Conservation (phyloP, 129 eudicot genomes). For the Flaveria robusta region DNA sequence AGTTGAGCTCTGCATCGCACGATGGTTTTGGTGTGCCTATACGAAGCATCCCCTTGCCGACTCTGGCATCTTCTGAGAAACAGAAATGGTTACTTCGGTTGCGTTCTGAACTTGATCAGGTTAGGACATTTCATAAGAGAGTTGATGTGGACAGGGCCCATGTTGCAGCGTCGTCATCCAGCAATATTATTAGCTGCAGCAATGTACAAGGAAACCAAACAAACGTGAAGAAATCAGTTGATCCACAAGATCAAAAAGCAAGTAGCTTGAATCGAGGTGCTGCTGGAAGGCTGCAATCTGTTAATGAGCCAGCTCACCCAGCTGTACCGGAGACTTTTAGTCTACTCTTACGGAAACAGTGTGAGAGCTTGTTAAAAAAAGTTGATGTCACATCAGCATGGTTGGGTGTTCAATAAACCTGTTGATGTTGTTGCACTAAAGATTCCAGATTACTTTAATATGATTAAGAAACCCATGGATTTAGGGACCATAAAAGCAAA, state of each 20-base stretch:
- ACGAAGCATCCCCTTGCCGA: constrained; percentile 49
- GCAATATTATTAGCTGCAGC: constrained; percentile 37
- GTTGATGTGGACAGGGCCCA: constrained; percentile 37
- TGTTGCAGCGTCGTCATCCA: constrained; percentile 43
- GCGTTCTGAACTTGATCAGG: constrained; percentile 60
- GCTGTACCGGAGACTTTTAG: constrained; percentile 33
- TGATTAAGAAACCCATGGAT: constrained; percentile 82
- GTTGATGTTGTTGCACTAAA: constrained; percentile 73
- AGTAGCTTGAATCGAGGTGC: constrained; percentile 44
- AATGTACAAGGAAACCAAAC: constrained; percentile 40
- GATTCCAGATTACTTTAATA: constrained; percentile 71
- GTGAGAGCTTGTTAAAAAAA: constrained; percentile 65
- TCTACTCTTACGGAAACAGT: constrained; percentile 51
- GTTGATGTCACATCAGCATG: constrained; percentile 65
- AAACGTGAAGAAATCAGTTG: constrained; percentile 36
- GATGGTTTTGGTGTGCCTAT: constrained; percentile 67
- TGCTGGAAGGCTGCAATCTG: constrained; percentile 57
- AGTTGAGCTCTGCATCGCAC: constrained; percentile 43
- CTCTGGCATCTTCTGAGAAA: constrained; percentile 48
- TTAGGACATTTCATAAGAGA: constrained; percentile 48
- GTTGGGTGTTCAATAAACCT: constrained; percentile 70
- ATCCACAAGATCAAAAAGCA: constrained; percentile 38
- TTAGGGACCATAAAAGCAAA: constrained; percentile 72
- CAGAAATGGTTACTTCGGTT: constrained; percentile 44
- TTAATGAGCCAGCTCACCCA: constrained; percentile 22